phyloP scores from a whole-genome alignment of 345 rosid species.

The Bruguiera parviflora region DNA sequence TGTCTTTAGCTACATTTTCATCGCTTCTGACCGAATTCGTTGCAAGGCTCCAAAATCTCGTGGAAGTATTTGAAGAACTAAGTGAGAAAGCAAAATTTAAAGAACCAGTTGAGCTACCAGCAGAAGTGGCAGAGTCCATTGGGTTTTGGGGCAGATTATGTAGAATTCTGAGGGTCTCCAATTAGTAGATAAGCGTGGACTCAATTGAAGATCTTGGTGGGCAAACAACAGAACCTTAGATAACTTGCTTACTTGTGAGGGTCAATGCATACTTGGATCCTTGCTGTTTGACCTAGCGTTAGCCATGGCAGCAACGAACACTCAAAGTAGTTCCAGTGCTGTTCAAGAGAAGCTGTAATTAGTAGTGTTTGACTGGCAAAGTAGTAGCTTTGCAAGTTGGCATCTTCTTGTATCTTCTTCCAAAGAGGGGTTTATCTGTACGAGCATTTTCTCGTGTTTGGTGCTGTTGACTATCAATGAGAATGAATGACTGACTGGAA shows the following conservation, averaged over 20 bases:
- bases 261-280: background rate
- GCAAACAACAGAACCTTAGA: background rate
- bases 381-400: background rate
- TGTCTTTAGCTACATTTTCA: constrained; percentile 85
- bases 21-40: constrained; percentile 85
- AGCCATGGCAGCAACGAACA: background rate
- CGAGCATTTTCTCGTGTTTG: too few species aligned
- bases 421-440: too few species aligned
- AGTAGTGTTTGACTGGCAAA: background rate
- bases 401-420: too few species aligned
- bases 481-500: too few species aligned
- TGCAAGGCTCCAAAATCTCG: constrained; percentile 75
- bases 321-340: background rate
- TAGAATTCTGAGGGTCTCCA: constrained; percentile 29
- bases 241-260: too few species aligned
- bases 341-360: background rate
- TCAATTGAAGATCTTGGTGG: background rate
- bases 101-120: constrained; percentile 43
- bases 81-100: constrained; percentile 65
- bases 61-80: constrained; percentile 59
- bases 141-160: constrained; percentile 45
- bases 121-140: constrained; percentile 13
- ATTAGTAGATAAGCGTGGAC: background rate
- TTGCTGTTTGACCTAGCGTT: background rate
- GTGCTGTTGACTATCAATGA: too few species aligned